A percentile compares a stretch with the other conserved stretches of the same genome.
These are phyloP conservation scores for Amborella trichopoda DNA, from an alignment of 164 flowering plant species.

Conservation along the genomic window DNA sequence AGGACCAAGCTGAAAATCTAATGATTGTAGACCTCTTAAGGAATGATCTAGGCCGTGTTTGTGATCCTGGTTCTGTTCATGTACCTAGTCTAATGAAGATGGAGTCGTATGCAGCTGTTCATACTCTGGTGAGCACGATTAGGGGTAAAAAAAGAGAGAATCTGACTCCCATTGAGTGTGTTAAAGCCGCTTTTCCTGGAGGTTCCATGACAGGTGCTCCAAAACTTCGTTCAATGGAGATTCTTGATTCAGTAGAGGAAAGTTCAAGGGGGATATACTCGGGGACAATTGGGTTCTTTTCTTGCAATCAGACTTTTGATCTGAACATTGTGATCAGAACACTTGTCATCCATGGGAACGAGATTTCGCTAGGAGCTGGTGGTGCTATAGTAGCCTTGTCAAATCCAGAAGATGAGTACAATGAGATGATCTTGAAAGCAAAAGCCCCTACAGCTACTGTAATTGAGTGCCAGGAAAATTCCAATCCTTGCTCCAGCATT, in stretches of 20 bases:
- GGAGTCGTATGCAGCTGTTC: constrained; percentile 92
- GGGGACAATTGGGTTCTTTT: constrained; percentile 85
- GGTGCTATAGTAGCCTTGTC: constrained; percentile 91
- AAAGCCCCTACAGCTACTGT: too few relatives aligned
- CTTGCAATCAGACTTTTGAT: constrained; percentile 77
- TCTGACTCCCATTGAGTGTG: constrained; percentile 56
- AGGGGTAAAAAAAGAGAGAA: constrained; percentile 48
- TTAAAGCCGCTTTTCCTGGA: constrained; percentile 91
- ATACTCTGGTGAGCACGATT: constrained; percentile 92
- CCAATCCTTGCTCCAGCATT: too few relatives aligned
- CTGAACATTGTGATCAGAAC: constrained; percentile 92
- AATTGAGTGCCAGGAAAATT: too few relatives aligned
- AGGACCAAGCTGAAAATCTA: constrained; percentile 95
- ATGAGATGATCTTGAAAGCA: constrained; percentile 85
- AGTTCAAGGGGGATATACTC: constrained; percentile 86
- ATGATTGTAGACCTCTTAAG: constrained; percentile 98
- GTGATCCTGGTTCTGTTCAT: constrained; percentile 87
- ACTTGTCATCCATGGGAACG: constrained; percentile 64
- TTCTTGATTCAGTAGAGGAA: constrained; percentile 80
- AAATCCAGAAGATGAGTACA: constrained; percentile 67
- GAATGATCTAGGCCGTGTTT: constrained; percentile 92
- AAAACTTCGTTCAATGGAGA: constrained; percentile 83
- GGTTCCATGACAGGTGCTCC: constrained; percentile 99
- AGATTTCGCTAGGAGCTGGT: constrained; percentile 93
- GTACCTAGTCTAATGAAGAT: constrained; percentile 90